Evolutionary conservation across 768 basidiomycete genomes (phyloP).

Genomic region (Termitomyces sp.): DNA sequence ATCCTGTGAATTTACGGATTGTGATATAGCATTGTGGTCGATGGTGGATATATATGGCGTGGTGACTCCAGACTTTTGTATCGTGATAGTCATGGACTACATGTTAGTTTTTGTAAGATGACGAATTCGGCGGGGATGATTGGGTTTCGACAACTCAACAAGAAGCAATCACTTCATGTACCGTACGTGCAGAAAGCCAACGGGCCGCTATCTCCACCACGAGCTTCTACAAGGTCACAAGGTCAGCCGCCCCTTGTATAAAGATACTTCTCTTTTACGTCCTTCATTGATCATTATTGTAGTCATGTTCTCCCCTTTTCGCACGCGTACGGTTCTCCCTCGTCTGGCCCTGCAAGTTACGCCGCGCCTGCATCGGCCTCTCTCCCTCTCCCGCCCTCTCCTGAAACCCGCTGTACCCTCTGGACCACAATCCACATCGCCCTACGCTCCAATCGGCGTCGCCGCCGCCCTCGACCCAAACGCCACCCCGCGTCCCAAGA

Average conservation of each 20-base stretch:
- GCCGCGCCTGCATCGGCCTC: not conserved
- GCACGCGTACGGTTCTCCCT: not conserved
- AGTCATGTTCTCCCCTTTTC: constrained; percentile 2
- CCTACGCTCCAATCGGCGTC: constrained; percentile 61
- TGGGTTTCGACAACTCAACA: not conserved
- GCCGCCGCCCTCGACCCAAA: constrained; percentile 30
- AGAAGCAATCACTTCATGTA: too few species aligned
- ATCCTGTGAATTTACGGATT: not conserved
- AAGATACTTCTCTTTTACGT: too few species aligned
- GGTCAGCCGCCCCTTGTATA: not conserved
- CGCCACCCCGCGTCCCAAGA: constrained; percentile 39
- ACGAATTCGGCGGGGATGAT: not conserved
- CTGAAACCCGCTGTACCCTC: not conserved
- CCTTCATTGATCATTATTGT: too few species aligned
- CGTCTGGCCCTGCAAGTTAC: not conserved
- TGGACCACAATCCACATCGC: constrained; percentile 40
- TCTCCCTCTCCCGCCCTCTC: not conserved
- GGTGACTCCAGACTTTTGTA: not conserved
- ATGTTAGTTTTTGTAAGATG: too few species aligned
- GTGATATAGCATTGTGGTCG: not conserved
- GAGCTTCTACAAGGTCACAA: not conserved
- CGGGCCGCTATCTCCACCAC: not conserved
- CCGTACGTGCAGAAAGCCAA: too few species aligned
- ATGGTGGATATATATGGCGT: not conserved
- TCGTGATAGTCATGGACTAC: not conserved